Base-by-base conservation (phyloP, 176 grass and related monocot genomes). In the Triticum timopheevii region DNA sequence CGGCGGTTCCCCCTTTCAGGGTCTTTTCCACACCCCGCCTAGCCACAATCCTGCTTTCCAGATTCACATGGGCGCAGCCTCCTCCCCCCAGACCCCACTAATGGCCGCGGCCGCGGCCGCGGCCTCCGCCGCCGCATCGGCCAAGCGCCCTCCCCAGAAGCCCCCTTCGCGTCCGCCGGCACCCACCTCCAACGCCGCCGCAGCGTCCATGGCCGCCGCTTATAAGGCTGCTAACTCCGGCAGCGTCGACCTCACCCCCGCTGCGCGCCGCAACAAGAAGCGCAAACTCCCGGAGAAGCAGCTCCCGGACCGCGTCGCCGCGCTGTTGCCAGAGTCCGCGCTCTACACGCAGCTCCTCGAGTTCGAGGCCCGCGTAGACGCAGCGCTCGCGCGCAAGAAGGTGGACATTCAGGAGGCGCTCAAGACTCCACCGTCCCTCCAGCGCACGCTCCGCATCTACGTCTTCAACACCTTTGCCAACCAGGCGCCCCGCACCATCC, bases 261-360 rank as follows among this genome's bases (percentile, higher is more conserved):
- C 97, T 2, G 86, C 93, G 30, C 90, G 92, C 6, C 83, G 92
- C 61, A 96, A 88, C 77, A 98, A 95, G 96, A 98, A 98, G 84
- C 93, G 96, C 20, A 98, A 94, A 73, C 87, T 96, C 61, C 92
- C 93, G 11, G 96, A 94, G 81, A 98, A 95, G 92, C 92, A 98
- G 78, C 93, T 98, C 19, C 96, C 96, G 0, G 96, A 98, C 56
- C 92, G 96, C 77, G 96, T 98, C 34, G 96, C 93, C 0, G 88
- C 90, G 79, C 85, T 98, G 27, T 80, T 96, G 7, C 96, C 96
- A 2, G 96, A 98, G 75, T 96, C 96, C 0, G 96, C 96, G 71
- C 82, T 98, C 19, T 98, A 98, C 82, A 98, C 96, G 13, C 93
- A 98, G 85, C 87, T 98, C 82, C 96, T 98, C 49, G 93, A 98